Evolutionary conservation across 2,329 filamentous ascomycete genomes (phyloP).

Genomic region (Domatiomyces catenatus): DNA sequence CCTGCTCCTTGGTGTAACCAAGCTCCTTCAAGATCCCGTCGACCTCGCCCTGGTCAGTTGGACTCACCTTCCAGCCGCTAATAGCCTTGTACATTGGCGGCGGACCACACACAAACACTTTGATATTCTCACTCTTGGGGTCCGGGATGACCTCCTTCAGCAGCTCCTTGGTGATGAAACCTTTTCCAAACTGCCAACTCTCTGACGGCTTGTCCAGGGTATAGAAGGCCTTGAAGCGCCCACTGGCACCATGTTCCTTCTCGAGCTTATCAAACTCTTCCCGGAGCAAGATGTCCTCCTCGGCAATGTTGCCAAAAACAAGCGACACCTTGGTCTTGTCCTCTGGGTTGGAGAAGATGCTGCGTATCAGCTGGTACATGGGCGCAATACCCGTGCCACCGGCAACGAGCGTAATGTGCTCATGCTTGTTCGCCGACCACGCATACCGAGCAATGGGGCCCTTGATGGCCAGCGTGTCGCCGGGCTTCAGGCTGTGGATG

Average conservation of each 20-base stretch:
- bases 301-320: slow-evolving; percentile 75
- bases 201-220: slow-evolving; percentile 71
- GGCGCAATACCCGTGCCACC: slow-evolving; percentile 94
- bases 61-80: slow-evolving; percentile 76
- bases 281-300: slow-evolving; percentile 86
- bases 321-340: slow-evolving; percentile 98
- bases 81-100: slow-evolving; percentile 88
- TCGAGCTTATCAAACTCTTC: slow-evolving; percentile 72
- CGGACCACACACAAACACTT: slow-evolving; percentile 91
- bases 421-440: slow-evolving; percentile 83
- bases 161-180: slow-evolving; percentile 76
- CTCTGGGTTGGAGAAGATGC: slow-evolving; percentile 88
- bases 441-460: slow-evolving; percentile 87
- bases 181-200: slow-evolving; percentile 61
- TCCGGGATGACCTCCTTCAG: slow-evolving; percentile 90
- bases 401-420: slow-evolving; percentile 56
- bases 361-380: slow-evolving; percentile 86
- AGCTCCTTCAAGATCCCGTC: slow-evolving; percentile 67
- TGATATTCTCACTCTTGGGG: slow-evolving; percentile 81
- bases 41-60: slow-evolving; percentile 87
- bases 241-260: slow-evolving; percentile 64
- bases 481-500: slow-evolving; percentile 66
- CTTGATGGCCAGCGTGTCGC: slow-evolving; percentile 79
- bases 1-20: slow-evolving; percentile 73
- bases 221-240: slow-evolving; percentile 92